Evolutionary conservation across 148 eudicot genomes (phyloP), one percentile per base, ranked within the genome.

Genomic region (Chenopodium berlandieri): DNA sequence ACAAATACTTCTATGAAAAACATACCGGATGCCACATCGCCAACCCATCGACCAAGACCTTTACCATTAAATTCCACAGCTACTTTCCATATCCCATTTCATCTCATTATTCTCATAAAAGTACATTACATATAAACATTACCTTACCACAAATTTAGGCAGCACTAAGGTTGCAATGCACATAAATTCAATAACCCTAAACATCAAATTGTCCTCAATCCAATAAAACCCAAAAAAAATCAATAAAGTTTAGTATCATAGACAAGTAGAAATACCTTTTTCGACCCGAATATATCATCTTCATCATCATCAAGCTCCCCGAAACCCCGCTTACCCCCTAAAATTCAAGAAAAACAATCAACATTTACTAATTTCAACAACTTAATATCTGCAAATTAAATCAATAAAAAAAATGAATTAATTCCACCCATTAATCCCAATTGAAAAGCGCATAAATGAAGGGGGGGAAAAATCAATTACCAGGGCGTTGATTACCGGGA

Each of bases 261-360:
- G 22, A 62, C 63, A 81, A 17, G 71, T 65, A 34, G 72, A 82
- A 14, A 17, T 50, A 92, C 97, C 97, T 94, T 91, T 60, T 92
- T 92, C 30, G 94, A 82, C 78, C 92, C 92, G 83, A 97, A 97
- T 16, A 94, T 84, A 77, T 97, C 98, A 68, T 97, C 99, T 64
- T 97, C 99, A n/a, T 96, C 97, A 54, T 97, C 99, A 47, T 91
- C 98, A 37, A 97, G 85, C 75, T 97, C 99, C 66, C 91, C 98
- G 80, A 94, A 97, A 78, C 91, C 73, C 82, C 99, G 89, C 86
- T 97, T 94, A 75, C 65, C 90, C 31, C 93, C 99, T 96, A 69
- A 74, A 86, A 75, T 62, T 75, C 64, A 76, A 82, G 10, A 46
- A 9, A 32, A 30, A 66, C 65, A 40, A 46, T 27, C 14, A 80